Conservation (phyloP, 2,329 filamentous ascomycete species). For the Aspergillus versicolor region DNA sequence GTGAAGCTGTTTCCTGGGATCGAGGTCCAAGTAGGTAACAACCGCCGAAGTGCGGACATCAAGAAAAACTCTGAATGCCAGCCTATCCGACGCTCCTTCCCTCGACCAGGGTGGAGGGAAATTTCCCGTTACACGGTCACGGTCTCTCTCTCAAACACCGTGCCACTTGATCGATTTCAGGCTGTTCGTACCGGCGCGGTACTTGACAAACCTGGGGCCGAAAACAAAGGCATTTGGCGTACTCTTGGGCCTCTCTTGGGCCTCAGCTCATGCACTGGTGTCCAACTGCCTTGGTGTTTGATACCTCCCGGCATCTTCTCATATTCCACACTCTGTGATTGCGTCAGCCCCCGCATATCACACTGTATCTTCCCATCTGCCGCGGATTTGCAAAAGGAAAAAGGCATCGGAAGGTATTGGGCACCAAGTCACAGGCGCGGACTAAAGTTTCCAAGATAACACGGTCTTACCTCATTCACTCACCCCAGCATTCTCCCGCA, state of each 20-base stretch:
- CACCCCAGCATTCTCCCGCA: not conserved
- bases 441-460: not conserved
- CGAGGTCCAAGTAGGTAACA: slow-evolving; percentile 4
- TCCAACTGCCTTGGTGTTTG: slow-evolving; percentile 29
- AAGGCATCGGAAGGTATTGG: slow-evolving; percentile 6
- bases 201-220: slow-evolving; percentile 15
- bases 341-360: slow-evolving; percentile 15
- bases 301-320: slow-evolving; percentile 22
- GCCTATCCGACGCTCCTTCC: slow-evolving; percentile 2
- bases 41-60: slow-evolving; percentile 14
- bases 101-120: not conserved
- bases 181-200: slow-evolving; percentile 18
- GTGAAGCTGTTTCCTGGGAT: slow-evolving; percentile 8
- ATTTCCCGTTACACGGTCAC: slow-evolving; percentile 21
- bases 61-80: slow-evolving; percentile 2
- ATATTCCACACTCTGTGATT: slow-evolving; percentile 21
- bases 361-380: slow-evolving; percentile 3
- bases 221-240: slow-evolving; percentile 5
- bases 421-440: slow-evolving; percentile 3
- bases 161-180: slow-evolving; percentile 20
- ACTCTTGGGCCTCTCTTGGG: slow-evolving; percentile 7
- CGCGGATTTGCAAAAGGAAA: not conserved
- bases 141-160: slow-evolving; percentile 14
- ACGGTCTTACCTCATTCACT: not conserved
- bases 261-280: slow-evolving; percentile 32